Percentiles rank a stretch among this genome's conserved stretches.
Conservation (phyloP, 2,329 filamentous ascomycete genomes). For the Didymella glomerata region DNA sequence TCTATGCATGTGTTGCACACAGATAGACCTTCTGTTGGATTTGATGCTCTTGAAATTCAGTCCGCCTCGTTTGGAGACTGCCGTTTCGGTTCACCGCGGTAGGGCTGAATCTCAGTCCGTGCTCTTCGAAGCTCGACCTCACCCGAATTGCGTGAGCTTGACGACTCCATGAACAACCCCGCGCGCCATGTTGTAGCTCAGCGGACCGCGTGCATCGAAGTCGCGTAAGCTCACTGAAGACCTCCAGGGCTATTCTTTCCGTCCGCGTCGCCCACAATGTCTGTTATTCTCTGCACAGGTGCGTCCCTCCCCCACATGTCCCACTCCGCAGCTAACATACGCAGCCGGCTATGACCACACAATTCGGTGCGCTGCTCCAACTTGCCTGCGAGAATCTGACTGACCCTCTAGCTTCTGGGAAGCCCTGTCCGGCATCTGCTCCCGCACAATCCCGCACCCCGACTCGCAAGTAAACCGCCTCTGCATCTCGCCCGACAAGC, state of each 20-base stretch:
- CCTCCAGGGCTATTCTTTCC: no score
- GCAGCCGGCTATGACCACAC: slow-evolving; percentile 78
- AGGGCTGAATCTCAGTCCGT: slow-evolving; percentile 25
- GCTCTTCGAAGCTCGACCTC: slow-evolving; percentile 19
- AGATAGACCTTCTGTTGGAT: no score
- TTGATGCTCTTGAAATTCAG: no score
- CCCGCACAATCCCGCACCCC: slow-evolving; percentile 95
- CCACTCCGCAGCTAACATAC: slow-evolving; percentile 33
- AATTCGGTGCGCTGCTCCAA: slow-evolving; percentile 65
- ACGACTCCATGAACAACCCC: neutral
- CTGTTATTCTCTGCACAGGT: slow-evolving; percentile 74
- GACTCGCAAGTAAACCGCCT: slow-evolving; percentile 98
- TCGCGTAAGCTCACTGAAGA: slow-evolving; percentile 6
- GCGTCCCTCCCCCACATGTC: slow-evolving; percentile 43
- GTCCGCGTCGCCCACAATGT: slow-evolving; percentile 58
- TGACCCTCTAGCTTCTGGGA: slow-evolving; percentile 84
- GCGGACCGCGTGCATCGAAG: slow-evolving; percentile 5
- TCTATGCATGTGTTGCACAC: no score
- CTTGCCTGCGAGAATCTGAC: slow-evolving; percentile 1
- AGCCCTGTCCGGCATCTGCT: slow-evolving; percentile 96
- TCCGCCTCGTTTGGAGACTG: no score
- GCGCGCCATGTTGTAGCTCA: slow-evolving; percentile 12
- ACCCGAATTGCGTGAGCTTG: neutral
- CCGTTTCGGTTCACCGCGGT: slow-evolving; percentile 24
- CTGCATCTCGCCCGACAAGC: slow-evolving; percentile 98